Evolutionary conservation across 2,329 filamentous ascomycete genomes (phyloP), one percentile per base, ranked within the genome.

Genomic region (Canariomyces notabilis): DNA sequence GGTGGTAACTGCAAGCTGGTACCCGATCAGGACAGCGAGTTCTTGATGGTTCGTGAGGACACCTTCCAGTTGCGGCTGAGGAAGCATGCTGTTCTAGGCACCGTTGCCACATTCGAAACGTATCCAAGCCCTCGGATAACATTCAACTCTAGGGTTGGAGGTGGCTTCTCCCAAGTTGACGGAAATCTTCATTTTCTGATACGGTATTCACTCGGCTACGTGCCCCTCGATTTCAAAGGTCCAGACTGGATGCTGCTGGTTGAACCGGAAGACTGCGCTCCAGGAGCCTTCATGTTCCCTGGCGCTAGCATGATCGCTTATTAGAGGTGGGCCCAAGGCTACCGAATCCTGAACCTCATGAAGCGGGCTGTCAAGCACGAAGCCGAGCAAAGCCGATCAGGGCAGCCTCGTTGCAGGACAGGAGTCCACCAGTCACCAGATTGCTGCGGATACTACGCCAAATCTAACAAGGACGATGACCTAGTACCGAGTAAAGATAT

Each of bases 351-450:
- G 33, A 18, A 35, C 19, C 19, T 18, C 19, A n/a, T 35, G n/a
- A 35, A 35, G 33, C 33, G 19, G 33, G 19, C 33, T n/a, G 15
- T 18, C 33, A 16, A 35, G 33, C 15, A 35, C 33, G n/a, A 35
- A 35, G 33, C 33, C 33, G 33, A 35, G 15, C 33, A 35, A 12
- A n/a, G 33, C 33, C 33, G 33, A 35, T n/a, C 33, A 18, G 33
- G n/a, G 33, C 33, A 35, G 33, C 19, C 33, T 35, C 33, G 33
- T 35, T 35, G 33, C 33, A 35, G 33, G 33, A 35, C 33, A 35
- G 33, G 33, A 18, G 33, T n/a, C 33, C 19, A 35, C 33, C 33
- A 35, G 33, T 35, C 33, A 35, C 33, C 33, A 18, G 33, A 35
- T 35, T 35, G 33, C 33, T 35, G 33, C 12, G 33, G 33, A 18